A percentile compares a stretch with the other conserved stretches of the same genome.
Conservation (phyloP, 2,329 filamentous ascomycete species). For the Aspergillus puulaauensis region DNA sequence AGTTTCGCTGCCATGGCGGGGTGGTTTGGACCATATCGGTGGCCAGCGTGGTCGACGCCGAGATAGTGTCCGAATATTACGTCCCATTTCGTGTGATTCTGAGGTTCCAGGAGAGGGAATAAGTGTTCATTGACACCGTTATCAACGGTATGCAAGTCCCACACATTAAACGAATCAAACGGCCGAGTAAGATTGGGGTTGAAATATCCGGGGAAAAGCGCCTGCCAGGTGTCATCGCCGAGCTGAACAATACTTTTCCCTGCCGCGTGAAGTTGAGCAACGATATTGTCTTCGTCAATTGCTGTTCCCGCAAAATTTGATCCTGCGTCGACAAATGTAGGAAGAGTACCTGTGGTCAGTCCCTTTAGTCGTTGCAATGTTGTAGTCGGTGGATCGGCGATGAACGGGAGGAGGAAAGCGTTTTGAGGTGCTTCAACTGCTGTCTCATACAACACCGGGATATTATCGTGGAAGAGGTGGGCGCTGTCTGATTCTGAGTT, state of each 20-base stretch:
- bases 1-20: constrained; percentile 88
- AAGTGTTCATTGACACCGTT: constrained; percentile 92
- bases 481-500: constrained; percentile 45
- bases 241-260: constrained; percentile 84
- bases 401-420: constrained; percentile 89
- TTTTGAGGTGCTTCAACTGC: constrained; percentile 72
- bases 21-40: constrained; percentile 92
- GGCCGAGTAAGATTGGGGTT: constrained; percentile 79
- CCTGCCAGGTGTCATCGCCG: constrained; percentile 97
- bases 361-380: constrained; percentile 92
- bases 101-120: constrained; percentile 67
- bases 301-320: constrained; percentile 94
- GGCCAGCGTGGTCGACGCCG: constrained; percentile 94
- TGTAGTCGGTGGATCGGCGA: constrained; percentile 92
- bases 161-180: constrained; percentile 98
- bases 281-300: constrained; percentile 86
- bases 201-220: constrained; percentile 92
- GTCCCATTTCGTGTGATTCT: constrained; percentile 75
- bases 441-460: constrained; percentile 83
- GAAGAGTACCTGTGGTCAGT: constrained; percentile 88
- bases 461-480: constrained; percentile 78
- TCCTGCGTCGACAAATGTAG: constrained; percentile 90
- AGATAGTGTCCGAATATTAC: constrained; percentile 92
- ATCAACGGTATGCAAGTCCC: constrained; percentile 95
- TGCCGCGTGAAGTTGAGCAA: constrained; percentile 62